These are phyloP conservation scores for Jamesozyma lodderae DNA, from an alignment of 805 yeast species.

Conservation along the genomic window DNA sequence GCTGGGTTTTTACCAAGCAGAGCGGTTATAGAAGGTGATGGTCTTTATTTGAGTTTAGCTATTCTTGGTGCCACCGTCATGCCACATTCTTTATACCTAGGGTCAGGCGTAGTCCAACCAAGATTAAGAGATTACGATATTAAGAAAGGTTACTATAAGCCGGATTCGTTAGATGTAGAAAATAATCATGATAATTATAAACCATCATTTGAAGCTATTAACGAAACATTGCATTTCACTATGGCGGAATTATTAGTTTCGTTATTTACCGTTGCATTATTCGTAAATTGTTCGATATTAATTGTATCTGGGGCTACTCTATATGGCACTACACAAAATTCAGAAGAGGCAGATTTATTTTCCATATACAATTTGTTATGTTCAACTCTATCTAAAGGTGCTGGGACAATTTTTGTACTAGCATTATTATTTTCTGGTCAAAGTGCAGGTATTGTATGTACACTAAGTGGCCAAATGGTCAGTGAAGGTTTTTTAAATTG, in stretches of 20 bases:
- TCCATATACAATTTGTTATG: conserved; percentile 65
- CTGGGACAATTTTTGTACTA: conserved; percentile 76
- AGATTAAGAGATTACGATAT: conserved; percentile 72
- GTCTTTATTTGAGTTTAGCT: conserved; percentile 73
- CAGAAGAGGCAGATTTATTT: conserved; percentile 70
- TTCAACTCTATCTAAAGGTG: conserved; percentile 55
- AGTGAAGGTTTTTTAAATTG: conserved; percentile 83
- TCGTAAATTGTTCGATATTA: conserved; percentile 81
- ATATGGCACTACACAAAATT: conserved; percentile 44
- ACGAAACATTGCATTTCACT: conserved; percentile 72
- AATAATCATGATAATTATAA: conserved; percentile 42
- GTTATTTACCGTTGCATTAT: conserved; percentile 78
- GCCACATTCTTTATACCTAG: conserved; percentile 87
- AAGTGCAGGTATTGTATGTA: conserved; percentile 92
- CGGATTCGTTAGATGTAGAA: conserved; percentile 31
- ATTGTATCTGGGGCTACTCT: conserved; percentile 91
- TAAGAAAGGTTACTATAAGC: conserved; percentile 49
- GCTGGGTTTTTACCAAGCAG: conserved; percentile 55
- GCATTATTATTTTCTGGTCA: conserved; percentile 84
- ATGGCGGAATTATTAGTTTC: conserved; percentile 77
- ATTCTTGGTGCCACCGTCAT: conserved; percentile 89
- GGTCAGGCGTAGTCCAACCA: conserved; percentile 83
- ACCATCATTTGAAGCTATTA: conserved; percentile 76
- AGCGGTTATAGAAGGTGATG: conserved; percentile 45
- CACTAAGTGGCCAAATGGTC: conserved; percentile 90